Percentiles rank a stretch among this genome's conserved stretches.
Conservation (phyloP, 352 stramenopile genomes). For the Phytophthora aleatoria region DNA sequence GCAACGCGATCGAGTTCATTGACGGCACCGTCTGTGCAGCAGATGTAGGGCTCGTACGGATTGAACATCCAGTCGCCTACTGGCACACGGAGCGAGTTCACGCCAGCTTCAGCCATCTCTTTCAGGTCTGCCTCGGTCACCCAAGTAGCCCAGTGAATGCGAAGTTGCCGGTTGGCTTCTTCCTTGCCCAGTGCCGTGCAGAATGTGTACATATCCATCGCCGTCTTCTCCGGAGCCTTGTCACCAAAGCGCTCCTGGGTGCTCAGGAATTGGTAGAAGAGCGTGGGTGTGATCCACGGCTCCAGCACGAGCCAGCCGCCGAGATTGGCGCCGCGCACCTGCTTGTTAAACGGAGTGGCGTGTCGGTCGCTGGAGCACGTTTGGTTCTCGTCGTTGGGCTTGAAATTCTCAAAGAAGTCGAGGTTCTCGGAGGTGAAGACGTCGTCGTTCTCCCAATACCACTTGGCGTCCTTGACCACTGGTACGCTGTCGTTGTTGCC, state of each 20-base stretch:
- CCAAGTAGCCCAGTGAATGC: slow-evolving; percentile 93
- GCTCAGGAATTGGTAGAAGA: slow-evolving; percentile 97
- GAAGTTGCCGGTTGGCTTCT: slow-evolving; percentile 94
- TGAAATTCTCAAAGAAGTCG: slow-evolving; percentile 60
- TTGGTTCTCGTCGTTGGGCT: slow-evolving; percentile 60
- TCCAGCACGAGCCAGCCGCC: slow-evolving; percentile 96
- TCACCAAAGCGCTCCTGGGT: slow-evolving; percentile 74
- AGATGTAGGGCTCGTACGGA: slow-evolving; percentile 93
- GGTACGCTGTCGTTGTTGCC: slow-evolving; percentile 4
- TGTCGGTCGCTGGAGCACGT: slow-evolving; percentile 72
- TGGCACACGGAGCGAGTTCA: slow-evolving; percentile 88
- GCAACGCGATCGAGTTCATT: slow-evolving; percentile 91
- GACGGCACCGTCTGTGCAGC: slow-evolving; percentile 92
- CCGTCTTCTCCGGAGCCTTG: slow-evolving; percentile 81
- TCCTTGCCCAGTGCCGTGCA: slow-evolving; percentile 81
- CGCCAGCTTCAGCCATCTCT: slow-evolving; percentile 76
- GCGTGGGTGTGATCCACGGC: slow-evolving; percentile 94
- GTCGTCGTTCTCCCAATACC: slow-evolving; percentile 72
- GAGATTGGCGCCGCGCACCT: slow-evolving; percentile 93
- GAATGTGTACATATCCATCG: slow-evolving; percentile 94
- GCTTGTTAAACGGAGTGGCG: slow-evolving; percentile 75
- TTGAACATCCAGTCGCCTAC: slow-evolving; percentile 96
- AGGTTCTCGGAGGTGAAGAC: slow-evolving; percentile 37
- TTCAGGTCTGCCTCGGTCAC: slow-evolving; percentile 93
- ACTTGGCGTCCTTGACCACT: slow-evolving; percentile 54